Evolutionary conservation across 2,329 filamentous ascomycete species (phyloP), one percentile per base, ranked within the genome.

Genomic region (Microcyclosporella mali): DNA sequence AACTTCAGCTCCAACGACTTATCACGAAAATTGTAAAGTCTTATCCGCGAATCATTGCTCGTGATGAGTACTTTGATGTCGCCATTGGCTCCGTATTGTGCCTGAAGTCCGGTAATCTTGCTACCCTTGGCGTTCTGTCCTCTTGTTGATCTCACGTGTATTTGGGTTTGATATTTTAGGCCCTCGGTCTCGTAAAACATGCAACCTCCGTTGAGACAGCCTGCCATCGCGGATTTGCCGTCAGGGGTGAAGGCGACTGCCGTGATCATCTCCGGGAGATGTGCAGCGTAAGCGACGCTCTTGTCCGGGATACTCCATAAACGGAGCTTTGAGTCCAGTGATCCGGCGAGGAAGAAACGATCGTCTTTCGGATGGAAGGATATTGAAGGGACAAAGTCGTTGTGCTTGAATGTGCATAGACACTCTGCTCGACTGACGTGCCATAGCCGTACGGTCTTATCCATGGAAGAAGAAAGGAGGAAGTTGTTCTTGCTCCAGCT

Each of bases 401-500:
- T 87, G 65, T 97, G 92, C 57, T 89, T 87, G 69, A 97, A 98
- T 2, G 85, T 88, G 65, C 88, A 95, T 1, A 98, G 72, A 57
- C 88, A 95, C 58, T 97, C 89, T 3, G 75, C 66, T 40, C 90
- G 77, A 60, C 79, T 90, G 49, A 92, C 75, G 65, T 98, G 92
- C 90, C 92, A 98, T 36, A 98, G 66, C 11, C 88, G 79, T 10
- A 98, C 92, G 0, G 89, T 95, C 70, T 95, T 95, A 63, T 98
- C 92, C 88, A 97, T 95, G 0, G 89, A 95, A 0, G 89, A 94
- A 3, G 90, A 95, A 12, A 98, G 73, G 19, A 98, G 67, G 56
- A 98, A 98, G 63, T 94, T 95, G 66, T 98, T 98, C 73, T 97
- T 98, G 70, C 90, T 97, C 92, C 92, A 98, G 63, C 87, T 94